Evolutionary conservation across 805 yeast species (phyloP).

Genomic region (Zygosaccharomyces pseudorouxii): DNA sequence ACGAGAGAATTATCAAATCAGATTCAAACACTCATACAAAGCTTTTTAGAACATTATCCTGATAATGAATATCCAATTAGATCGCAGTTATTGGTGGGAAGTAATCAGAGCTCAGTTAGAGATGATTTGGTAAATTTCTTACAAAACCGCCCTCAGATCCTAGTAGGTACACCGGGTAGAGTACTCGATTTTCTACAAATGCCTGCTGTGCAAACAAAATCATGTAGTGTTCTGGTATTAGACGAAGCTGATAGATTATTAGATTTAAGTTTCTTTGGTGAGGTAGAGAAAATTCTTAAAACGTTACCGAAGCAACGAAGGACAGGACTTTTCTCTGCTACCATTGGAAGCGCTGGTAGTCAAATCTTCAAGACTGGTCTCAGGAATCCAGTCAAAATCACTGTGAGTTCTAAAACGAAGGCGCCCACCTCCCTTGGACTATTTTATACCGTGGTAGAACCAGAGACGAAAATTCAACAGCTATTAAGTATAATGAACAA

Average conservation of each 20-base stretch:
- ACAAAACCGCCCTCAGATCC: slow-evolving; percentile 57
- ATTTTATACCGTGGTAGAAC: slow-evolving; percentile 53
- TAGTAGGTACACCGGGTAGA: slow-evolving; percentile 93
- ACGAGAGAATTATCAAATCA: slow-evolving; percentile 68
- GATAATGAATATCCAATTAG: slow-evolving; percentile 40
- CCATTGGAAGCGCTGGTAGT: slow-evolving; percentile 76
- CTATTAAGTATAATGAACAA: slow-evolving; percentile 50
- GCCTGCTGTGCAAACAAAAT: slow-evolving; percentile 53
- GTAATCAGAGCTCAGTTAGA: slow-evolving; percentile 53
- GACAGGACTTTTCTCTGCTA: slow-evolving; percentile 92
- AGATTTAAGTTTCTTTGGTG: slow-evolving; percentile 69
- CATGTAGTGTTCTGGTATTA: slow-evolving; percentile 69
- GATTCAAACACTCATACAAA: slow-evolving; percentile 60
- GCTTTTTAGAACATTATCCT: slow-evolving; percentile 55
- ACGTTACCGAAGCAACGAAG: slow-evolving; percentile 85
- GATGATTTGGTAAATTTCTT: slow-evolving; percentile 65
- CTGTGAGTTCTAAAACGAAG: slow-evolving; percentile 55
- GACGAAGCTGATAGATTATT: slow-evolving; percentile 93
- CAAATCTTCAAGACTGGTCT: slow-evolving; percentile 82
- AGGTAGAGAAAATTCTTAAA: slow-evolving; percentile 61
- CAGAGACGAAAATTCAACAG: slow-evolving; percentile 56
- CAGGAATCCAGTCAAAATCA: slow-evolving; percentile 85
- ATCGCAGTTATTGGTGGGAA: slow-evolving; percentile 55
- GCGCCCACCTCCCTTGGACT: slow-evolving; percentile 64
- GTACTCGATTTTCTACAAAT: slow-evolving; percentile 61